These are phyloP conservation scores for Pogostemon cablin DNA, from an alignment of 257 asterid genomes.

Conservation along the genomic window DNA sequence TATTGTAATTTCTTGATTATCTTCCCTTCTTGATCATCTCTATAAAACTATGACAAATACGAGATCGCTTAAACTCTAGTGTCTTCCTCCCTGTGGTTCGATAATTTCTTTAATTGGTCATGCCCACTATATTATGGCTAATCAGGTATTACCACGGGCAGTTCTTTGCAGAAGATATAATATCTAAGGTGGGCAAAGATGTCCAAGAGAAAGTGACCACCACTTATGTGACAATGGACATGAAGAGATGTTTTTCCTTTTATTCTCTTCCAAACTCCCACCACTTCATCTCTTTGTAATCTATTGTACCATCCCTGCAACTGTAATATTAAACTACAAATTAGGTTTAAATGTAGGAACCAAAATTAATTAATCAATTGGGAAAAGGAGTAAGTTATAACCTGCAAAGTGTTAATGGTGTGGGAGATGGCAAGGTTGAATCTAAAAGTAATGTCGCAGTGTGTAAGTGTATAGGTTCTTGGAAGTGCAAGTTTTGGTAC, in stretches of 20 bases:
- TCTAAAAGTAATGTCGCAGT: constrained; percentile 69
- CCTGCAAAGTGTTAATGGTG: constrained; percentile 69
- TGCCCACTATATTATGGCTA: too few species aligned
- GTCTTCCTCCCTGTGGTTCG: too few species aligned
- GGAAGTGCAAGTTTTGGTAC: constrained; percentile 46
- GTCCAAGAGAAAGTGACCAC: constrained; percentile 70
- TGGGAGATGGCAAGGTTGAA: constrained; percentile 78
- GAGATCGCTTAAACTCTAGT: too few species aligned
- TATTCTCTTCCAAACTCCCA: constrained; percentile 76
- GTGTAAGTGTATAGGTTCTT: constrained; percentile 77
- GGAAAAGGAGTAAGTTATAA: constrained; percentile 1
- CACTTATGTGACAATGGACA: constrained; percentile 84
- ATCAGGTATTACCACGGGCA: constrained; percentile 78
- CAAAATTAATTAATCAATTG: background rate
- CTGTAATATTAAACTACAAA: constrained; percentile 38
- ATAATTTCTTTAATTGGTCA: too few species aligned
- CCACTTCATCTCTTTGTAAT: constrained; percentile 81
- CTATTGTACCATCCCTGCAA: constrained; percentile 78
- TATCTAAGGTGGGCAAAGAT: constrained; percentile 66
- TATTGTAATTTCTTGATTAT: too few species aligned
- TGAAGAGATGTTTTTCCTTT: constrained; percentile 75
- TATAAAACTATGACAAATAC: too few species aligned
- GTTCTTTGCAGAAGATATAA: constrained; percentile 75
- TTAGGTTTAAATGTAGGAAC: too few species aligned
- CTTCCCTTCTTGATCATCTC: too few species aligned